Base-by-base conservation (phyloP, 768 basidiomycete genomes). In the Tricholoma hemisulphureum region DNA sequence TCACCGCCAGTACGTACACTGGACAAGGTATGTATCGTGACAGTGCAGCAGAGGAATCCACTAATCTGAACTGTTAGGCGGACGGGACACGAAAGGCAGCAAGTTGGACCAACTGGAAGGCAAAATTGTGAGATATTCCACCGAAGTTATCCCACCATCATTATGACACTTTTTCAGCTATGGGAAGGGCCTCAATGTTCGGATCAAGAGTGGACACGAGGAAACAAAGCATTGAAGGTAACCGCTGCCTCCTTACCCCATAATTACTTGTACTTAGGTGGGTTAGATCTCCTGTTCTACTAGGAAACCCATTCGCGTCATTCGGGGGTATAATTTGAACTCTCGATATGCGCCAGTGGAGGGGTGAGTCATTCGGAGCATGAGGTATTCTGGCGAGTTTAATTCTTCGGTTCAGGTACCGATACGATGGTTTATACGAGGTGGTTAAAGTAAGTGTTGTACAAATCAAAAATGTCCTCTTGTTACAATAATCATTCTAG, bases 171-270 rank as follows among this genome's bases (percentile, higher is more conserved):
- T 16, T 8, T 41, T 31, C 50, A 57, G 55, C 29, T 26, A 21
- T 78, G 76, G 66, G 66, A 11, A 6, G 75, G 75, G 28, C 68
- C 69, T 5, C 77, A 76, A 49, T 63, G 67, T 46, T 71, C 69
- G 60, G 64, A 70, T 34, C 67, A 66, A 53, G 64, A 65, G 51
- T 66, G 62, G 63, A 58, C 32, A 6, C 3, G 46, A 4, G 69
- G 66, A n/a, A 68, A 68, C 24, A 57, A 32, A 34, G 64, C 66
- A 13, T 48, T 67, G 26, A 57, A 61, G 62, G 66, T 65, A n/a
- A n/a, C n/a, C n/a, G 51, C 3, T 29, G 0, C 46, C n/a, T 8
- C 43, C 31, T 26, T 20, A 5, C 5, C 23, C 20, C 14, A 4
- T 16, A 13, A 21, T 41, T 28, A 32, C 11, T 11, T 29, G 4